Conservation (phyloP, 2,329 filamentous ascomycete species). For the Aspergillus niger region DNA sequence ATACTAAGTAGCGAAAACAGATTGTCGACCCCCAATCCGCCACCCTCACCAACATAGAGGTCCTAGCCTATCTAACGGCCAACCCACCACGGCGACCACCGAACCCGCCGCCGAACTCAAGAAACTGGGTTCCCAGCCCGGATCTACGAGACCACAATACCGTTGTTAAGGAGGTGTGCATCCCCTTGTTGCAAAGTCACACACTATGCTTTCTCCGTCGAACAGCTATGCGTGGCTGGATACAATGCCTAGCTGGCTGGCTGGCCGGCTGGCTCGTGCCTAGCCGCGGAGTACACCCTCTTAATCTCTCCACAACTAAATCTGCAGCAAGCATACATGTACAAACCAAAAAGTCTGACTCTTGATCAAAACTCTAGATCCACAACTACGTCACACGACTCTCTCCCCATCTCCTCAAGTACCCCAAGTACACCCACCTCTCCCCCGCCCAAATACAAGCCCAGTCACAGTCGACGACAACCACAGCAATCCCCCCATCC, state of each 20-base stretch:
- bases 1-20: slow-evolving; percentile 23
- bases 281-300: neutral
- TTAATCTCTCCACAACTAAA: neutral
- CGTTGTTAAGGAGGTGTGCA: slow-evolving; percentile 48
- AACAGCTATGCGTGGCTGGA: neutral
- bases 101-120: slow-evolving; percentile 39
- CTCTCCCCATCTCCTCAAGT: slow-evolving; percentile 43
- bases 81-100: slow-evolving; percentile 46
- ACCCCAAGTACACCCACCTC: slow-evolving; percentile 35
- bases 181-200: neutral
- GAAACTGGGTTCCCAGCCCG: slow-evolving; percentile 43
- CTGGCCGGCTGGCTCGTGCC: too few species aligned
- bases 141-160: slow-evolving; percentile 50
- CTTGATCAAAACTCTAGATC: slow-evolving; percentile 28
- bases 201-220: neutral
- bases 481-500: slow-evolving; percentile 11
- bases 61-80: slow-evolving; percentile 43
- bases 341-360: too few species aligned
- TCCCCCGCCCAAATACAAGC: slow-evolving; percentile 11
- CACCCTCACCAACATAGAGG: slow-evolving; percentile 48
- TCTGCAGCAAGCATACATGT: too few species aligned
- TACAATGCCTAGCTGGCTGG: neutral
- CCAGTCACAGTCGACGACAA: neutral
- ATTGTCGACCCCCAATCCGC: slow-evolving; percentile 49
- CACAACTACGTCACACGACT: slow-evolving; percentile 46